Evolutionary conservation across 176 grass and related monocot genomes (phyloP).

Genomic region (Rhynchospora breviuscula): DNA sequence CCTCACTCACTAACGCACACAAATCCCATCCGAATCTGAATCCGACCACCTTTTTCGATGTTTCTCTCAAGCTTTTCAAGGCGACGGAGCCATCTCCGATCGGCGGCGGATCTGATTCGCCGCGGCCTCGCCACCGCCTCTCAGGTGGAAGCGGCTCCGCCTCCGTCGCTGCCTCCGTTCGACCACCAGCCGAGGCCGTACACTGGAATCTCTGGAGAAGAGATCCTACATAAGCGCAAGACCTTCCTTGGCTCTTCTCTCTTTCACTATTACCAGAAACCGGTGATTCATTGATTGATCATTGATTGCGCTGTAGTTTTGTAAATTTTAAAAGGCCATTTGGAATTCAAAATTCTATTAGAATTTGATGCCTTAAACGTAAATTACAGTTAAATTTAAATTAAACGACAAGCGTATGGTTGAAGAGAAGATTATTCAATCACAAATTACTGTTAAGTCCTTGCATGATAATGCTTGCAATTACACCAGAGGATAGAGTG

Average conservation of each 20-base stretch:
- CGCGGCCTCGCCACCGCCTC: slow-evolving; percentile 26
- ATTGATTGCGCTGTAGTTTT: not conserved
- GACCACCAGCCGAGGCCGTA: slow-evolving; percentile 68
- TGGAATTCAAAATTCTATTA: not conserved
- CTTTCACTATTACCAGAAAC: slow-evolving; percentile 99
- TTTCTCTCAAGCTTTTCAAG: slow-evolving; percentile 24
- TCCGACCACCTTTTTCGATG: not conserved
- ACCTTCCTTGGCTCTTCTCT: slow-evolving; percentile 70
- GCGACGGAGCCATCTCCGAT: slow-evolving; percentile 15
- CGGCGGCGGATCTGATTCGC: slow-evolving; percentile 19
- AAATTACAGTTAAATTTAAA: not conserved
- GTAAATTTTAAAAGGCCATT: not conserved
- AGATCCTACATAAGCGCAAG: slow-evolving; percentile 76
- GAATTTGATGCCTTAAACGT: not conserved
- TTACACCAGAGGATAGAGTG: not conserved
- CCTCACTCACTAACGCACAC: not conserved
- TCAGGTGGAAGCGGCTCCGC: slow-evolving; percentile 7
- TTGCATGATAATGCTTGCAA: not conserved
- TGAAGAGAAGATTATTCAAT: not conserved
- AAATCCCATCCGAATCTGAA: not conserved
- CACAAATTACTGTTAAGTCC: not conserved
- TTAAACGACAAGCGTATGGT: not conserved
- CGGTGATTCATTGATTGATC: slow-evolving; percentile 30
- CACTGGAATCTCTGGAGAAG: slow-evolving; percentile 43
- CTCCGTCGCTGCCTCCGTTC: slow-evolving; percentile 60